A percentile compares a stretch with the other conserved stretches of the same genome.
Evolutionary conservation across 2,329 filamentous ascomycete genomes (phyloP).

Genomic region (Beauveria sp.): DNA sequence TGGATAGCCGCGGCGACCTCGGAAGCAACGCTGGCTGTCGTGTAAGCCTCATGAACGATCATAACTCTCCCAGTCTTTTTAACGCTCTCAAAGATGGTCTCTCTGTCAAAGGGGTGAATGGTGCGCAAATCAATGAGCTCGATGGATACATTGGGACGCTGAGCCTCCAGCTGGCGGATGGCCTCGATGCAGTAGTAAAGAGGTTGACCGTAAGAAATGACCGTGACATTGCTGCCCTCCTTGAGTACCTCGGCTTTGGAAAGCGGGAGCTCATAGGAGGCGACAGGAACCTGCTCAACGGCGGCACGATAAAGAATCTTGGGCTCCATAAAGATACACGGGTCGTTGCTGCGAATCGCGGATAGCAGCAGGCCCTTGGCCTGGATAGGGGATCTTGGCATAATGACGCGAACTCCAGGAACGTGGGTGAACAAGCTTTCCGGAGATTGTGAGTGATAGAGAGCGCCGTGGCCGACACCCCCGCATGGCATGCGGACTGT

Average conservation of each 20-base stretch:
- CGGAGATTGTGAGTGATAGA: slow-evolving; percentile 85
- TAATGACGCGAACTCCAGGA: slow-evolving; percentile 75
- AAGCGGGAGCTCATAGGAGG: slow-evolving; percentile 73
- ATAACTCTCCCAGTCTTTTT: slow-evolving; percentile 79
- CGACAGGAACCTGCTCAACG: slow-evolving; percentile 81
- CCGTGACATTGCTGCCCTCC: slow-evolving; percentile 69
- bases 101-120: slow-evolving; percentile 85
- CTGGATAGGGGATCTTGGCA: slow-evolving; percentile 78
- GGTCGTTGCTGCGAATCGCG: slow-evolving; percentile 73
- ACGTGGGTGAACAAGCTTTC: slow-evolving; percentile 85
- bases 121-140: slow-evolving; percentile 86
- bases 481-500: slow-evolving; percentile 88
- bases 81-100: slow-evolving; percentile 73
- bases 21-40: slow-evolving; percentile 81
- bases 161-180: slow-evolving; percentile 66
- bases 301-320: slow-evolving; percentile 89
- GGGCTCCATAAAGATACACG: slow-evolving; percentile 88
- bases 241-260: slow-evolving; percentile 81
- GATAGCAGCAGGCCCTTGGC: slow-evolving; percentile 80
- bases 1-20: slow-evolving; percentile 86
- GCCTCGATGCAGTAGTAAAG: slow-evolving; percentile 76
- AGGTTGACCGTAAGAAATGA: slow-evolving; percentile 85
- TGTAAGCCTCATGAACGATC: slow-evolving; percentile 87
- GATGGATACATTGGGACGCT: slow-evolving; percentile 61
- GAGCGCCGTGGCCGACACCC: slow-evolving; percentile 78